A percentile compares a stretch with the other conserved stretches of the same genome.
Evolutionary conservation across 805 yeast genomes (phyloP).

Genomic region (Ogataea saltuana): DNA sequence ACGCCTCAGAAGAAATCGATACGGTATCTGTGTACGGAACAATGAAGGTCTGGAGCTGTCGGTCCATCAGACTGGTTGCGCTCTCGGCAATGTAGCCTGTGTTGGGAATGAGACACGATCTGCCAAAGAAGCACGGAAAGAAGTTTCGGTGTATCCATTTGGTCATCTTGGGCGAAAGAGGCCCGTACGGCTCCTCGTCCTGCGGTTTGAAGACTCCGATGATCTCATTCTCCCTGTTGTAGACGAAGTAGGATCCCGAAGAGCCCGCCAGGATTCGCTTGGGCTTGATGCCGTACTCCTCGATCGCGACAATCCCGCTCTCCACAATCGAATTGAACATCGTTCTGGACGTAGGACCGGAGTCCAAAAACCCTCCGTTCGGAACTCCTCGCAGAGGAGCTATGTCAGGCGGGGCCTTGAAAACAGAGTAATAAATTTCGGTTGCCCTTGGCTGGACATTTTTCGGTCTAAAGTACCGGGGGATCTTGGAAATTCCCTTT

Average conservation of each 20-base stretch:
- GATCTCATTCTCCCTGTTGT: constrained; percentile 36
- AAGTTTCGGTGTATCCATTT: constrained; percentile 76
- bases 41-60: constrained; percentile 55
- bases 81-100: constrained; percentile 71
- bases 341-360: constrained; percentile 29
- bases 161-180: constrained; percentile 75
- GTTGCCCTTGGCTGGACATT: constrained; percentile 27
- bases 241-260: constrained; percentile 68
- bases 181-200: constrained; percentile 81
- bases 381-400: constrained; percentile 33
- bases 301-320: constrained; percentile 49
- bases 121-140: constrained; percentile 76
- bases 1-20: constrained; percentile 45
- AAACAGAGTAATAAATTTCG: constrained; percentile 58
- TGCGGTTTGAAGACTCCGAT: constrained; percentile 74
- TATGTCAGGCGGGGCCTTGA: constrained; percentile 41
- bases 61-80: constrained; percentile 68
- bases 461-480: constrained; percentile 15
- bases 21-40: constrained; percentile 70
- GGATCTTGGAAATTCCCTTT: constrained; percentile 17
- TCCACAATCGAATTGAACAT: constrained; percentile 44
- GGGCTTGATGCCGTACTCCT: constrained; percentile 44
- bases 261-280: constrained; percentile 62
- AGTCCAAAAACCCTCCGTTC: constrained; percentile 22
- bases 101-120: constrained; percentile 72